Base-by-base conservation (phyloP, 208 protist genomes). In the Leishmania lainsoni region DNA sequence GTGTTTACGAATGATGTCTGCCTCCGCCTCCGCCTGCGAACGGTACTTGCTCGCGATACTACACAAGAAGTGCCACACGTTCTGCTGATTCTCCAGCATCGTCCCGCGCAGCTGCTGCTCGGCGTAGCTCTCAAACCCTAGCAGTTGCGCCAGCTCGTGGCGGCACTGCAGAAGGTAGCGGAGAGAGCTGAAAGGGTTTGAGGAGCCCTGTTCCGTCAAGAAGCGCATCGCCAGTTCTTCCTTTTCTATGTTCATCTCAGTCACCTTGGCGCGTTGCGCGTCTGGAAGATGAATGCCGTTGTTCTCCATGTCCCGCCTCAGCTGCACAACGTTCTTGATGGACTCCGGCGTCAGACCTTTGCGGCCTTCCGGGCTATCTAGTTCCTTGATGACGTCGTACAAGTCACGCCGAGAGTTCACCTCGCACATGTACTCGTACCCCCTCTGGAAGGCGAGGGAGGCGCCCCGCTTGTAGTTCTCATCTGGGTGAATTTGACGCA, bases 281-380 rank as follows among this genome's bases (percentile, higher is more conserved):
- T 98, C 92, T 35, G 91, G 88, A 5, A 98, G 87, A 84, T 98
- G 93, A 73, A 98, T 98, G 49, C 94, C 94, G 81, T 97, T 97
- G 81, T 90, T 96, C 84, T 98, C 95, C 96, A 98, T 98, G 77
- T 98, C 95, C 42, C 93, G 87, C 76, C 87, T 91, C 78, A 98
- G 86, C 79, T 98, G 95, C 35, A 95, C 73, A 22, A 97, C 92
- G 63, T 98, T 97, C 87, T 97, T 97, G 83, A 97, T 93, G 61
- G 91, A 89, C 81, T 97, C 92, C 80, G 90, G 89, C 52, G 90
- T 87, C 75, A 98, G 92, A 35, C 90, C 86, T 66, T 86, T 89
- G 52, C 81, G 84, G 22, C 89, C 91, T 58, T 93, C 90, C 26
- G 91, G 82, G 61, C 89, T 89, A 71, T 94, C 90, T 0, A 98